A percentile compares a stretch with the other conserved stretches of the same genome.
Conservation (phyloP, 345 rosid genomes). For the Xanthoceras sorbifolium region DNA sequence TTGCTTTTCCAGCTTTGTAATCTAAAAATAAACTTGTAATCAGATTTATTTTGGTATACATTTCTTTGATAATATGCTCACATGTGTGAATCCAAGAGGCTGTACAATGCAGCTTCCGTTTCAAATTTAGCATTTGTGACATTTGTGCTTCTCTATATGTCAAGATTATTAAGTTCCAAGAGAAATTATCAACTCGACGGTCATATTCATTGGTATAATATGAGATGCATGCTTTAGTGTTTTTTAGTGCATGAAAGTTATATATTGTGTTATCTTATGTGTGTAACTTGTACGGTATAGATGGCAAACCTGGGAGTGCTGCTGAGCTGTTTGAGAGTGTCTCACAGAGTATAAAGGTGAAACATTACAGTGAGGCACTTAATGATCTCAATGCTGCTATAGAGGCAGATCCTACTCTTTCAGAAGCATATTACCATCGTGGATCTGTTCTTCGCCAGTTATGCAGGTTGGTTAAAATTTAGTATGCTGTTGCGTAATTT, state of each 20-base stretch:
- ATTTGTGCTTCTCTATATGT: neutral
- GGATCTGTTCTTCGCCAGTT: constrained; percentile 83
- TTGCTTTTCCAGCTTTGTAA: neutral
- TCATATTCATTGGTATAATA: neutral
- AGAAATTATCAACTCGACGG: neutral
- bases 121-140: neutral
- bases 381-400: constrained; percentile 94
- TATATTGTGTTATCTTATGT: neutral
- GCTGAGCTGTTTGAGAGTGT: constrained; percentile 80
- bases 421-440: constrained; percentile 80
- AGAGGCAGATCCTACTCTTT: constrained; percentile 82
- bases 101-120: neutral
- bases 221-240: neutral
- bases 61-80: neutral
- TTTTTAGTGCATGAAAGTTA: neutral
- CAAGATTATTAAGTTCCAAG: neutral
- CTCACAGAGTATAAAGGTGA: constrained; percentile 74
- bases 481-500: neutral
- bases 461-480: constrained; percentile 64
- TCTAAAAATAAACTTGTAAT: neutral
- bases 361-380: constrained; percentile 82
- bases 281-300: constrained; percentile 35
- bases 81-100: neutral
- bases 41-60: neutral
- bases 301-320: constrained; percentile 58